These are phyloP conservation scores for Tephrocybe rancida DNA, from an alignment of 768 basidiomycete species.

Conservation along the genomic window DNA sequence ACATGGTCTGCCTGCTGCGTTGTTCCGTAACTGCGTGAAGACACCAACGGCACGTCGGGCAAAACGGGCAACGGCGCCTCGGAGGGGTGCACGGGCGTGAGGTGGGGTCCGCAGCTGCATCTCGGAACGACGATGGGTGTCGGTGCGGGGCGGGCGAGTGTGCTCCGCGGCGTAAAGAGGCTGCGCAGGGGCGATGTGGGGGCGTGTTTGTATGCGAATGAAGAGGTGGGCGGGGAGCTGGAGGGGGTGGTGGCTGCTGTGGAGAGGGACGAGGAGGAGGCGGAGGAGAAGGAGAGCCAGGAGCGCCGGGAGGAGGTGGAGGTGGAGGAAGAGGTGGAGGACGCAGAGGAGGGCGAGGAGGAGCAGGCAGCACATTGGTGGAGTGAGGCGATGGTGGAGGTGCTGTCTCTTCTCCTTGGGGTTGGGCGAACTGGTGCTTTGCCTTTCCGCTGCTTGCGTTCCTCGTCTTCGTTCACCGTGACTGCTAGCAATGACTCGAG, in stretches of 20 bases:
- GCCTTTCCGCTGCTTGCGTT: conserved; percentile 28
- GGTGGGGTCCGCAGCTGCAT: conserved; percentile 33
- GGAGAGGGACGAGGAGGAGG: conserved; percentile 31
- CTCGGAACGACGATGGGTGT: conserved; percentile 25
- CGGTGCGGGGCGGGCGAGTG: conserved; percentile 2
- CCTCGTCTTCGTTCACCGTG: conserved; percentile 43
- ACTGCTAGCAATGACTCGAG: conserved; percentile 45
- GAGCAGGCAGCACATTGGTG: conserved; percentile 20
- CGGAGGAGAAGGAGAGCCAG: conserved; percentile 23
- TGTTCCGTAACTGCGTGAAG: neutral
- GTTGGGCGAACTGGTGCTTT: conserved; percentile 28
- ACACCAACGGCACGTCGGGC: neutral
- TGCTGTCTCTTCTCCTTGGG: conserved; percentile 10
- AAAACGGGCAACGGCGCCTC: conserved; percentile 37
- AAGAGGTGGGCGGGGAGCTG: conserved; percentile 19
- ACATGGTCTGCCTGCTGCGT: neutral
- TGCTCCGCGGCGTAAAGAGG: neutral
- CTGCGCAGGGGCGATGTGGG: neutral
- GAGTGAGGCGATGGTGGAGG: no score
- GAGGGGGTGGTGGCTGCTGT: conserved; percentile 39
- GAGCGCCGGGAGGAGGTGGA: conserved; percentile 29
- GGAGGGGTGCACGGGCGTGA: conserved; percentile 34
- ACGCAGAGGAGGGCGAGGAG: no score
- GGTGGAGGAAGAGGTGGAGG: conserved; percentile 26
- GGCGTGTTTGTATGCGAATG: conserved; percentile 7